Conservation (phyloP, 2,329 filamentous ascomycete genomes). For the Pseudogymnoascus sp. region DNA sequence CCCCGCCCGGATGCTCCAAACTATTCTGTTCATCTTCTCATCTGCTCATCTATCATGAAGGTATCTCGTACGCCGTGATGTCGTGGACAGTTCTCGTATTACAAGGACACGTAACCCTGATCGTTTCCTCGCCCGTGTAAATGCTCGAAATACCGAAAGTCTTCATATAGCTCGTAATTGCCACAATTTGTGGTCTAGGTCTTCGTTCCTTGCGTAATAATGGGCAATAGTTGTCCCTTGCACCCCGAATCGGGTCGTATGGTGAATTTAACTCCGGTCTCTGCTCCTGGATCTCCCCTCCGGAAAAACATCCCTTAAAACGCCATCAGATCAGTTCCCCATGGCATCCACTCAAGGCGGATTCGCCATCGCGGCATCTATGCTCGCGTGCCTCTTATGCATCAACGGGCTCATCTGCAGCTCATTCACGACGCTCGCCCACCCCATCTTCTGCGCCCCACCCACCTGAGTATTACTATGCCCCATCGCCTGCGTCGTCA, state of each 20-base stretch:
- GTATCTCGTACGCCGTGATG: not conserved
- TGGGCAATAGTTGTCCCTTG: not conserved
- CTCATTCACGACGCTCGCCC: conserved; percentile 56
- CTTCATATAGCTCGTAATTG: not conserved
- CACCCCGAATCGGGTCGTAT: not conserved
- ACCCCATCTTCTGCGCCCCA: conserved; percentile 43
- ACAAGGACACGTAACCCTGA: not conserved
- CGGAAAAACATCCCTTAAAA: not conserved
- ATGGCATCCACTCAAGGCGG: not conserved
- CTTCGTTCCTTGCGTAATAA: not conserved
- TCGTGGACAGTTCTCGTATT: not conserved
- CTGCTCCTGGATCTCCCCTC: not conserved
- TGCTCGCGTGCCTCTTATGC: conserved; percentile 53
- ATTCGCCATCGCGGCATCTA: conserved; percentile 47
- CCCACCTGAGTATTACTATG: conserved; percentile 39
- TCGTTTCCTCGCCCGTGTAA: not conserved
- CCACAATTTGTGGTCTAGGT: not conserved
- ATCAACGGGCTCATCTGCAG: conserved; percentile 52
- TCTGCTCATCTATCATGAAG: not conserved
- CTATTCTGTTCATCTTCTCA: not conserved
- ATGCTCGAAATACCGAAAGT: not conserved
- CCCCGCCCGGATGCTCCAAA: not conserved
- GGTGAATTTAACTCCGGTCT: not conserved
- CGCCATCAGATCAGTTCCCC: not conserved
- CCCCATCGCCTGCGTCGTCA: conserved; percentile 47